Evolutionary conservation across 495 filamentous ascomycete genomes (phyloP).

Genomic region (Podospora pseudocomata): DNA sequence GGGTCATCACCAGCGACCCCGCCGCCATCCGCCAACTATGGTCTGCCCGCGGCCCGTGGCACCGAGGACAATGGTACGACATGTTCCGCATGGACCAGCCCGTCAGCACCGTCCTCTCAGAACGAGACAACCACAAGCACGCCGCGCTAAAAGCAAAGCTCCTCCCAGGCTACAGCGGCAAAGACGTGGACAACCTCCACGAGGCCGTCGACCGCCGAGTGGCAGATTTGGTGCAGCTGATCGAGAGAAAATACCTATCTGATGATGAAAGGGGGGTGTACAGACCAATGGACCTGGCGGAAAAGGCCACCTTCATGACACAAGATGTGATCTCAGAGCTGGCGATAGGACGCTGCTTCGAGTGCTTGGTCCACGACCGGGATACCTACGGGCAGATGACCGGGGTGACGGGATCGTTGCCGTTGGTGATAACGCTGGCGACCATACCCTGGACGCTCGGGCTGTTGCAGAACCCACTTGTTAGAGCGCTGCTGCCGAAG

Average conservation of each 20-base stretch:
- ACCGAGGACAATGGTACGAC: slow-evolving; percentile 35
- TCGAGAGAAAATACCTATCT: slow-evolving; percentile 38
- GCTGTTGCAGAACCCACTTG: slow-evolving; percentile 26
- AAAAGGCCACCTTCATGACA: slow-evolving; percentile 45
- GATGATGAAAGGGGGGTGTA: slow-evolving; percentile 26
- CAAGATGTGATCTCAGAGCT: slow-evolving; percentile 49
- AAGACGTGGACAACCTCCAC: slow-evolving; percentile 16
- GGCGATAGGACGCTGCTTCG: slow-evolving; percentile 51
- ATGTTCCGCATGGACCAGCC: slow-evolving; percentile 33
- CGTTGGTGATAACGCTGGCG: slow-evolving; percentile 28
- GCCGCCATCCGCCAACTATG: slow-evolving; percentile 37
- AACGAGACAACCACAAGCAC: slow-evolving; percentile 23
- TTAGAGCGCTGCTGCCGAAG: slow-evolving; percentile 52
- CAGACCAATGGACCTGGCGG: slow-evolving; percentile 41
- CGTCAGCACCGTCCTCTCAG: slow-evolving; percentile 18
- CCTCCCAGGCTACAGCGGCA: slow-evolving; percentile 19
- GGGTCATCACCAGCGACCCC: slow-evolving; percentile 41
- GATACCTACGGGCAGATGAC: slow-evolving; percentile 49
- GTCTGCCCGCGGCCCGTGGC: slow-evolving; percentile 35
- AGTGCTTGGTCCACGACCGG: slow-evolving; percentile 39
- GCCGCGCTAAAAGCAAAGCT: slow-evolving; percentile 15
- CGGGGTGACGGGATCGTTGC: slow-evolving; percentile 34
- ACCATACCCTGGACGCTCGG: slow-evolving; percentile 26
- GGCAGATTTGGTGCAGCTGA: slow-evolving; percentile 39
- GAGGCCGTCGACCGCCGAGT: slow-evolving; percentile 37